Evolutionary conservation across 345 rosid genomes (phyloP), one percentile per base, ranked within the genome.

Genomic region (Fremontodendron californicum): DNA sequence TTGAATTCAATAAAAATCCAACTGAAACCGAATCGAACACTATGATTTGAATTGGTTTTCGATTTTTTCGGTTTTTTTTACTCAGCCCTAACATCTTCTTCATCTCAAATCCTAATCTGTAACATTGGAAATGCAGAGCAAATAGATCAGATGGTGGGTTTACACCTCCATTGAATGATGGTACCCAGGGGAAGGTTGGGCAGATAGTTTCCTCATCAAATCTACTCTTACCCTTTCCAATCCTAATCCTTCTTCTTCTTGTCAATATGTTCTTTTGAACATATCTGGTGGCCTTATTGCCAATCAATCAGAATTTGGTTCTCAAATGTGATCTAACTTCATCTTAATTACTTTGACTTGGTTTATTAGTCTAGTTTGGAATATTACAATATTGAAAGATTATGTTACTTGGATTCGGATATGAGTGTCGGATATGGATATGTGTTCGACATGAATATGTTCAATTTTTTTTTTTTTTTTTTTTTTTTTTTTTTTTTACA

Each of bases 181-280:
- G 73, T 33, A 9, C 79, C 0, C 15, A 54, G n/a, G 81, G 80
- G 75, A 77, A 77, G 83, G 82, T 77, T 48, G 77, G 75, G 61
- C 73, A 84, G 83, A 81, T 72, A 31, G 78, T 45, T 82, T 90
- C 97, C 60, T 86, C 91, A 64, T 87, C 94, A 9, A 78, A 48
- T 77, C 70, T 75, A 23, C 76, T 81, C 78, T 79, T 63, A 11
- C 91, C 89, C 18, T 71, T 78, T 46, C 84, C 83, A 29, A 37
- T 78, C 54, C 67, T 72, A 23, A 68, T 83, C 79, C 62, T 83
- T 76, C 77, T 89, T 71, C 78, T 88, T 71, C 65, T 81, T 55
- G 76, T 86, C 68, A n/a, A 74, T 73, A 69, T 82, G 65, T 33
- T 71, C 25, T 68, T 80, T 42, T 74, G 33, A 72, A 71, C 15